Conservation (phyloP, 352 stramenopile species). For the Phytophthora tubulina region DNA sequence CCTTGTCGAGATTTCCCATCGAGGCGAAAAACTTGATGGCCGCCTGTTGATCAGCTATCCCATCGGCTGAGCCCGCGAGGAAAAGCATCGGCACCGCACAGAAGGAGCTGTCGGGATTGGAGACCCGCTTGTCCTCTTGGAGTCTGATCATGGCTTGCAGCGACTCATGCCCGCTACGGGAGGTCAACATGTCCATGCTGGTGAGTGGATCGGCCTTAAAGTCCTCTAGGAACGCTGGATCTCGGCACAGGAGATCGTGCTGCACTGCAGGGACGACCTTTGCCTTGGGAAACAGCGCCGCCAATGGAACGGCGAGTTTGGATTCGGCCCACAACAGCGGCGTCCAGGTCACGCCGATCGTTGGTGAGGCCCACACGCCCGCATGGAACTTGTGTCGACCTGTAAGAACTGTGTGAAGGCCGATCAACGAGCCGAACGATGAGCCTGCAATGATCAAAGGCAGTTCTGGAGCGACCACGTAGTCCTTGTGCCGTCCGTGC, state of each 20-base stretch:
- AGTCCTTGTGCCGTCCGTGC: conserved; percentile 23
- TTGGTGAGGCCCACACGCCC: conserved; percentile 60
- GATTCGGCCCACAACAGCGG: conserved; percentile 51
- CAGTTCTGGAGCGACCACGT: conserved; percentile 21
- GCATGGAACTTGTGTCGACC: conserved; percentile 57
- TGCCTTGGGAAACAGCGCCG: conserved; percentile 43
- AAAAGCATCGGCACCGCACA: conserved; percentile 43
- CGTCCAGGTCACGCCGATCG: conserved; percentile 59
- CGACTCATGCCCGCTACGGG: conserved; percentile 42
- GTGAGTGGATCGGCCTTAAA: conserved; percentile 62
- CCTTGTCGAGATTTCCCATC: conserved; percentile 63
- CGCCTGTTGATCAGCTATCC: conserved; percentile 54
- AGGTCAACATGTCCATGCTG: conserved; percentile 53
- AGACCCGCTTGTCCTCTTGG: conserved; percentile 40
- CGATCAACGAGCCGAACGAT: conserved; percentile 67
- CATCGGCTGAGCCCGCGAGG: conserved; percentile 53
- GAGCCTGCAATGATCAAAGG: conserved; percentile 62
- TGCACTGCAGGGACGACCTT: conserved; percentile 64
- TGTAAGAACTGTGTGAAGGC: conserved; percentile 61
- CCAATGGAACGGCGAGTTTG: conserved; percentile 48
- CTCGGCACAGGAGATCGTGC: conserved; percentile 43
- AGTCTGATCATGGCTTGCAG: conserved; percentile 47
- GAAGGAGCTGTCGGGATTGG: conserved; percentile 41
- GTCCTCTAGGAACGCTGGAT: conserved; percentile 51
- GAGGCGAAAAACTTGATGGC: conserved; percentile 60